Evolutionary conservation across 306 rosid species (phyloP).

Genomic region (Quercus mongolica): DNA sequence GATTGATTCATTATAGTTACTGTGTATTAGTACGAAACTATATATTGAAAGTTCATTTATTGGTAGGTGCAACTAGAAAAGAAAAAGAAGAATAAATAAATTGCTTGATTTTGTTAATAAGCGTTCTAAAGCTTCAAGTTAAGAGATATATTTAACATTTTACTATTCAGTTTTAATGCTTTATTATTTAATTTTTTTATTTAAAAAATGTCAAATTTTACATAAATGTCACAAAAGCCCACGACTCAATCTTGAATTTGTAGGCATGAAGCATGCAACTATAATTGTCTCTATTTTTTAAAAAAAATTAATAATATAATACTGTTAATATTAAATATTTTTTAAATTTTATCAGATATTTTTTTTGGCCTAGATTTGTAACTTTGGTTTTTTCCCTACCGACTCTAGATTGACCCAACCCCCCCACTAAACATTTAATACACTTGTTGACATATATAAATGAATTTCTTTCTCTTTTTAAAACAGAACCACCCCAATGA

Average conservation of each 20-base stretch:
- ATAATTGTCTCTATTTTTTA: too few relatives aligned
- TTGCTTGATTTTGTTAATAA: too few relatives aligned
- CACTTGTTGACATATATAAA: not conserved
- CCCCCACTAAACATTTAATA: not conserved
- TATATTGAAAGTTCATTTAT: not conserved
- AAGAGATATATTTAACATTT: too few relatives aligned
- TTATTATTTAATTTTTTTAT: too few relatives aligned
- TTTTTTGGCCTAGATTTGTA: conserved; percentile 11
- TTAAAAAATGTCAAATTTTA: too few relatives aligned
- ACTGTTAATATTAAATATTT: not conserved
- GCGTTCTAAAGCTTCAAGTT: too few relatives aligned
- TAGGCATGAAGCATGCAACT: not conserved
- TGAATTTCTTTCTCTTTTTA: not conserved
- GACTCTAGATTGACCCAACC: conserved; percentile 35
- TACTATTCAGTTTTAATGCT: too few relatives aligned
- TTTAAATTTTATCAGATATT: conserved; percentile 1
- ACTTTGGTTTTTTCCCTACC: conserved; percentile 26
- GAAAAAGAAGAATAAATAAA: not conserved
- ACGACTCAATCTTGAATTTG: too few relatives aligned
- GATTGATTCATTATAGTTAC: not conserved
- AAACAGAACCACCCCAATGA: too few relatives aligned
- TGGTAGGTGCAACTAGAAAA: not conserved
- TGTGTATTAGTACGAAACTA: not conserved
- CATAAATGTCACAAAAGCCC: too few relatives aligned
- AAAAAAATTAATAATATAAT: too few relatives aligned